A percentile compares a stretch with the other conserved stretches of the same genome.
Evolutionary conservation across 257 asterid genomes (phyloP).

Genomic region (Coffea eugenioides): DNA sequence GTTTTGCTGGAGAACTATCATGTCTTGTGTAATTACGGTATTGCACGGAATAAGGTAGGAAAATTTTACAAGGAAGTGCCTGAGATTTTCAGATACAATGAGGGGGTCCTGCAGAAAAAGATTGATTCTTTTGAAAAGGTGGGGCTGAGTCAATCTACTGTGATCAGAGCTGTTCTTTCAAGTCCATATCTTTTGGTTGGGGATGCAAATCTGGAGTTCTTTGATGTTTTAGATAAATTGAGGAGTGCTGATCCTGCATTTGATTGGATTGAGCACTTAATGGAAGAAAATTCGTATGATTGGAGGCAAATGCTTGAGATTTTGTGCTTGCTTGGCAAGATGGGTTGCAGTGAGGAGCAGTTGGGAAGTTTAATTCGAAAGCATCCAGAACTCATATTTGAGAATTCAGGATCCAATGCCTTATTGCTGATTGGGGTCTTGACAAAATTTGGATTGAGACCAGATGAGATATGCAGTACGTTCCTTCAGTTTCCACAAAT

Average conservation of each 20-base stretch:
- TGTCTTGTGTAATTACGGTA: conserved; percentile 61
- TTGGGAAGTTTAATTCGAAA: conserved; percentile 25
- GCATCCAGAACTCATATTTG: conserved; percentile 52
- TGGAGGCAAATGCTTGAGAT: conserved; percentile 53
- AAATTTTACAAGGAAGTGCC: conserved; percentile 52
- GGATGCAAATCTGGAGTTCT: conserved; percentile 27
- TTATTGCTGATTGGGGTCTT: conserved; percentile 44
- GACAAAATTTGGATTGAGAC: conserved; percentile 51
- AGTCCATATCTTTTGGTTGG: conserved; percentile 56
- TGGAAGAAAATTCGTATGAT: conserved; percentile 33
- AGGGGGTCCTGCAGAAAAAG: conserved; percentile 44
- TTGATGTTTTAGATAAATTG: conserved; percentile 39
- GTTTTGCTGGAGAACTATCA: conserved; percentile 58
- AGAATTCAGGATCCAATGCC: conserved; percentile 45
- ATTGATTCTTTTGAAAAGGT: conserved; percentile 37
- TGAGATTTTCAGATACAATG: conserved; percentile 47
- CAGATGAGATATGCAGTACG: conserved; percentile 25
- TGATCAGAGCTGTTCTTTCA: conserved; percentile 50
- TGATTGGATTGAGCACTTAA: conserved; percentile 47
- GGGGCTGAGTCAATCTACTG: conserved; percentile 50
- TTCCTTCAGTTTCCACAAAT: conserved; percentile 50
- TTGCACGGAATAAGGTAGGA: conserved; percentile 53
- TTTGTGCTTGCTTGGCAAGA: conserved; percentile 35
- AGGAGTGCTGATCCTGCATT: conserved; percentile 36
- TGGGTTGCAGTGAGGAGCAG: conserved; percentile 46